A percentile compares a stretch with the other conserved stretches of the same genome.
Conservation (phyloP, 2,329 filamentous ascomycete genomes). For the Madurella fahalii region DNA sequence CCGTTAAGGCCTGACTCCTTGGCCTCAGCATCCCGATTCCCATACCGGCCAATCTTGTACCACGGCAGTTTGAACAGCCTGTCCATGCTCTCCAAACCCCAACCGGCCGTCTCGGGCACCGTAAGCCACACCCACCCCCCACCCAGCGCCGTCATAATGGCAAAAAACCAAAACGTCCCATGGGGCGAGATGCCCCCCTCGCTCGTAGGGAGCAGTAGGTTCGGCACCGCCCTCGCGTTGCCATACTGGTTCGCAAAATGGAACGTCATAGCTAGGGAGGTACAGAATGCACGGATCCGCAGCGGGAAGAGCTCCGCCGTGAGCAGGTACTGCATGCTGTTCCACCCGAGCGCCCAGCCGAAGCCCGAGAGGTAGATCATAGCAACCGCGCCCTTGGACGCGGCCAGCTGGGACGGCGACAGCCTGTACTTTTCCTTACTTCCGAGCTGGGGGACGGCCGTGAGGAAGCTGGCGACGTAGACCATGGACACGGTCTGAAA, state of each 20-base stretch:
- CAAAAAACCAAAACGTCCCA: constrained; percentile 77
- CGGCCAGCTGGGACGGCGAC: constrained; percentile 41
- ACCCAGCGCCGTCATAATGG: constrained; percentile 62
- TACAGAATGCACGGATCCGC: constrained; percentile 66
- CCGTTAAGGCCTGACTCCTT: constrained; percentile 33
- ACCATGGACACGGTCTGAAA: constrained; percentile 59
- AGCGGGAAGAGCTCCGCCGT: constrained; percentile 75
- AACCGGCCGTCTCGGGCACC: constrained; percentile 67
- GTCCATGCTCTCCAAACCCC: constrained; percentile 67
- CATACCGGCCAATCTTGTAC: constrained; percentile 64
- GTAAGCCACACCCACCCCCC: constrained; percentile 68
- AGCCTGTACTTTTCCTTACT: constrained; percentile 38
- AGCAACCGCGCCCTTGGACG: constrained; percentile 64
- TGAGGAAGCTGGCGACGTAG: constrained; percentile 60
- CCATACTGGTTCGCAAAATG: constrained; percentile 79
- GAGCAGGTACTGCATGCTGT: constrained; percentile 73
- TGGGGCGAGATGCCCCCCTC: constrained; percentile 50
- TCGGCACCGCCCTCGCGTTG: constrained; percentile 68
- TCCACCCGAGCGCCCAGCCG: constrained; percentile 70
- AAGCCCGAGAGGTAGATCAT: constrained; percentile 69
- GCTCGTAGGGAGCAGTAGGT: constrained; percentile 58
- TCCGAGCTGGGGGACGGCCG: constrained; percentile 56
- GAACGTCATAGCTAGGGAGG: constrained; percentile 70
- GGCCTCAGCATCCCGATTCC: constrained; percentile 48
- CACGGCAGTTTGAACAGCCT: constrained; percentile 67